phyloP scores from a whole-genome alignment of 106 monocot species.

The Dendrobium huoshanense region DNA sequence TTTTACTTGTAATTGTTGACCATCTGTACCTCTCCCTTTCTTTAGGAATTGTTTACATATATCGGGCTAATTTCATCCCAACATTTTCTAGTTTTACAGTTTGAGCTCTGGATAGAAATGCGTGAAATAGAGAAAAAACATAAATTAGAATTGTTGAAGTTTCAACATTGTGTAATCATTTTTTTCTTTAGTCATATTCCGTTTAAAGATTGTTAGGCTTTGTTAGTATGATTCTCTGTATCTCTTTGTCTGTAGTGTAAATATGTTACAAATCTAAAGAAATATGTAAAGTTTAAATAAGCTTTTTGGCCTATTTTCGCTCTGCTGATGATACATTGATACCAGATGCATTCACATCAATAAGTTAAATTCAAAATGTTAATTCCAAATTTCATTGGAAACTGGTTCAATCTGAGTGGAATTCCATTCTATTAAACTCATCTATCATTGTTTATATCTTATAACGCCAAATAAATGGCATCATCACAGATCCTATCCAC shows the following conservation, averaged over 20 bases:
- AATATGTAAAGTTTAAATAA: background rate
- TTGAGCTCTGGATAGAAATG: background rate
- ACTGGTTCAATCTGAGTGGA: too few relatives aligned
- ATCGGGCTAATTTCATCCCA: too few relatives aligned
- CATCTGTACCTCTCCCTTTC: background rate
- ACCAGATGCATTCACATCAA: too few relatives aligned
- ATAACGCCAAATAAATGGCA: conserved; percentile 32
- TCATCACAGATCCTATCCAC: conserved; percentile 60
- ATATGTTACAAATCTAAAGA: too few relatives aligned
- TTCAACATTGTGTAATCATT: too few relatives aligned
- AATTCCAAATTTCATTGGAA: background rate
- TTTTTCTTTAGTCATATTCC: too few relatives aligned
- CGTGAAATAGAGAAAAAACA: background rate
- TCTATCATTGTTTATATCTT: background rate
- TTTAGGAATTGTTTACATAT: too few relatives aligned
- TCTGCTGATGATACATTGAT: background rate
- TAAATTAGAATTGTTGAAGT: background rate
- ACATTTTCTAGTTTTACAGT: background rate
- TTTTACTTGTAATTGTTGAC: background rate
- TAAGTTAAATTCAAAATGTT: too few relatives aligned
- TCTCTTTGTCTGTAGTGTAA: too few relatives aligned
- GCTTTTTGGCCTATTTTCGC: background rate
- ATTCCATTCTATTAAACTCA: too few relatives aligned
- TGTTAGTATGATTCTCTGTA: too few relatives aligned
- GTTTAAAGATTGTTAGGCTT: too few relatives aligned